These are phyloP conservation scores for Trichoderma harzianum DNA, from an alignment of 2,329 filamentous ascomycete genomes.

Conservation along the genomic window DNA sequence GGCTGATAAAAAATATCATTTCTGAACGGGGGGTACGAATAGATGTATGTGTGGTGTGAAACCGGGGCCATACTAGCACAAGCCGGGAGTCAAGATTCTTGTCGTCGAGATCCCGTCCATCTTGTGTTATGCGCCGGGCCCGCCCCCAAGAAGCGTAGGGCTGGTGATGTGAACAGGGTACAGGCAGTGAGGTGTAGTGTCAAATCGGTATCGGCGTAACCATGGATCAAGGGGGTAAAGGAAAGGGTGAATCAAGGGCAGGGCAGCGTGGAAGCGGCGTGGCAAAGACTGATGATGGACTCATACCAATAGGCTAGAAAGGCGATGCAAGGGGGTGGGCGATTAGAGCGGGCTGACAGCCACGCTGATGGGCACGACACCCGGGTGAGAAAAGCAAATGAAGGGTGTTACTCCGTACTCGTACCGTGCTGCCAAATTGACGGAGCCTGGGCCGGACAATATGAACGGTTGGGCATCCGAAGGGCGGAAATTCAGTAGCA, in stretches of 20 bases:
- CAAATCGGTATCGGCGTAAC: not conserved
- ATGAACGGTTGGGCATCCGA: not conserved
- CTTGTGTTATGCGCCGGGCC: not conserved
- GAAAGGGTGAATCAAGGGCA: not conserved
- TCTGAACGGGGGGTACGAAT: not conserved
- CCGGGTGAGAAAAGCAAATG: not conserved
- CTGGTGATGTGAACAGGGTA: not conserved
- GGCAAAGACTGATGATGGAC: not conserved
- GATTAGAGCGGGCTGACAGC: constrained; percentile 15
- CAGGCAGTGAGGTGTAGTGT: not conserved
- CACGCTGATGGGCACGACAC: constrained; percentile 10
- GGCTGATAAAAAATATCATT: not conserved
- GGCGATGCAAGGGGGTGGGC: constrained; percentile 9
- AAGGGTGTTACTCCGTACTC: constrained; percentile 1
- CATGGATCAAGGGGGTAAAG: not conserved
- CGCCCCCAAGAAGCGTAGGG: not conserved
- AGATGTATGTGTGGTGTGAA: constrained; percentile 4
- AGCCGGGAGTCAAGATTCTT: not conserved
- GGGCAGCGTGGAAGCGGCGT: not conserved
- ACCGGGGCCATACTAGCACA: constrained; percentile 10
- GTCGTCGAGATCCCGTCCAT: not conserved
- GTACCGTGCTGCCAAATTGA: not conserved
- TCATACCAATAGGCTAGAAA: constrained; percentile 9
- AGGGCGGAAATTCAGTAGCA: not conserved
- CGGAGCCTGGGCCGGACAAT: not conserved